Evolutionary conservation across 2,329 filamentous ascomycete species (phyloP).

Genomic region (Diaporthe sp.): DNA sequence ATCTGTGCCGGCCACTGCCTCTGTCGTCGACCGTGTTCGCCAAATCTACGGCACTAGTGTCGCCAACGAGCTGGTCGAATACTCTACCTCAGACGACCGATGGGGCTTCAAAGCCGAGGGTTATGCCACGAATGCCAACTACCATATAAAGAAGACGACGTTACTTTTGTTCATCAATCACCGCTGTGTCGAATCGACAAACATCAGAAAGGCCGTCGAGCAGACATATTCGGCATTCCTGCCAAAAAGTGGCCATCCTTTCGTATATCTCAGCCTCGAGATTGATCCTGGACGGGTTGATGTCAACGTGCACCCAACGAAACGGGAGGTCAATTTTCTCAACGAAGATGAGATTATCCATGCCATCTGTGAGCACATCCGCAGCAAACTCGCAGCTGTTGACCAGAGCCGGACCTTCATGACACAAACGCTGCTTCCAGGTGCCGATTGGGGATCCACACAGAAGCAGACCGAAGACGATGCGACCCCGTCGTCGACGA

Average conservation of each 20-base stretch:
- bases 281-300: constrained; percentile 94
- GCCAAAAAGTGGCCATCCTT: constrained; percentile 94
- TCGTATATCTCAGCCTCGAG: constrained; percentile 90
- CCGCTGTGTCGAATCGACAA: constrained; percentile 89
- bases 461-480: constrained; percentile 48
- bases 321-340: constrained; percentile 95
- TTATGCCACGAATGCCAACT: constrained; percentile 92
- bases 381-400: constrained; percentile 83
- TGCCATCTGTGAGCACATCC: constrained; percentile 84
- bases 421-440: constrained; percentile 90
- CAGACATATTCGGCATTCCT: constrained; percentile 90
- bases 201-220: constrained; percentile 90
- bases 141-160: constrained; percentile 89
- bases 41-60: constrained; percentile 88
- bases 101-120: constrained; percentile 89
- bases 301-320: constrained; percentile 98
- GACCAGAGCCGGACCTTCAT: constrained; percentile 95
- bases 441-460: constrained; percentile 59
- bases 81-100: constrained; percentile 78
- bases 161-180: constrained; percentile 97
- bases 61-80: constrained; percentile 88
- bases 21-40: constrained; percentile 84
- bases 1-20: constrained; percentile 81
- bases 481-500: constrained; percentile 41
- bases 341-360: constrained; percentile 98